Conservation (phyloP, 192 early-diverging fungal species). For the Backusella circina region DNA sequence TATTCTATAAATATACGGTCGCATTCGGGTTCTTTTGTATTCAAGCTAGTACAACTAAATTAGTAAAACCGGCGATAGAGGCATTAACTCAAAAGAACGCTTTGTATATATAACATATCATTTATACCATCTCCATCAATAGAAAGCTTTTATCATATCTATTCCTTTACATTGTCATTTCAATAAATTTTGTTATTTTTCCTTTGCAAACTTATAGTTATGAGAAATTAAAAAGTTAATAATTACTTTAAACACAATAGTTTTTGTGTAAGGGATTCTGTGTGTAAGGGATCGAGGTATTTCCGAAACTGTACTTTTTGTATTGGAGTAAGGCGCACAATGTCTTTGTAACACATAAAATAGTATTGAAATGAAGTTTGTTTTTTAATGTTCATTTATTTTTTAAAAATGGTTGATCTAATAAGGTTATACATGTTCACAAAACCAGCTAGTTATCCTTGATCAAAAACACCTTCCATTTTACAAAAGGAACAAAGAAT, state of each 20-base stretch:
- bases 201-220: not conserved
- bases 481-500: not conserved
- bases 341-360: not conserved
- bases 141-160: not conserved
- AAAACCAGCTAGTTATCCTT: not conserved
- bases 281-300: not conserved
- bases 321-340: not conserved
- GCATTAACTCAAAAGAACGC: not conserved
- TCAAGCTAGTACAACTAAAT: not conserved
- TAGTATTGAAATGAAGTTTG: not conserved
- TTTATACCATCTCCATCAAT: not conserved
- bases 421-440: not conserved
- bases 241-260: not conserved
- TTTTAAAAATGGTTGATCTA: not conserved
- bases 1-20: not conserved
- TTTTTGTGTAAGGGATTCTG: not conserved
- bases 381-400: not conserved
- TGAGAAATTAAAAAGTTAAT: not conserved
- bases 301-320: constrained; percentile 3
- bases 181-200: not conserved
- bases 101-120: not conserved
- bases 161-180: not conserved
- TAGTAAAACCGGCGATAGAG: not conserved
- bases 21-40: not conserved
- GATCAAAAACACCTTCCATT: not conserved